A percentile compares a stretch with the other conserved stretches of the same genome.
Evolutionary conservation across 164 flowering plant genomes (phyloP).

Genomic region (Santalum album): DNA sequence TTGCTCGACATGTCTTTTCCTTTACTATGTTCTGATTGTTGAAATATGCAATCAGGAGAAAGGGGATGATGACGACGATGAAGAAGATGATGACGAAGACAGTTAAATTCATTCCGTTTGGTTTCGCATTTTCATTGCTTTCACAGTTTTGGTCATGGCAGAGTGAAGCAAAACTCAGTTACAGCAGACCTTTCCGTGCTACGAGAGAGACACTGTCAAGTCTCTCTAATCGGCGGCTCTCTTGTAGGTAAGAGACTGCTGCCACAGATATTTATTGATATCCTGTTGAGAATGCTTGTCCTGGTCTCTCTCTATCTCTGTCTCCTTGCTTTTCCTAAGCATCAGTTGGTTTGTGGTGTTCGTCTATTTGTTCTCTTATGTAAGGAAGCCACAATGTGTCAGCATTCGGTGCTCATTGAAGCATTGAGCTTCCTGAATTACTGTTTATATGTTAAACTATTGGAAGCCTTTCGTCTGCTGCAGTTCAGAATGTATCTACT

Average conservation of each 20-base stretch:
- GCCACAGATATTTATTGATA: background rate
- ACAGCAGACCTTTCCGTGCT: slow-evolving; percentile 5
- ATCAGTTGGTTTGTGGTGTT: too few relatives aligned
- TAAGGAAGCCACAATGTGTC: too few relatives aligned
- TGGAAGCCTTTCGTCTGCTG: too few relatives aligned
- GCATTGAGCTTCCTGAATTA: too few relatives aligned
- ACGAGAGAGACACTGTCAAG: background rate
- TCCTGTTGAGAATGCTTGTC: too few relatives aligned
- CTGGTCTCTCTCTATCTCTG: too few relatives aligned
- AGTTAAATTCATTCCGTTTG: background rate
- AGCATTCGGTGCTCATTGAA: too few relatives aligned
- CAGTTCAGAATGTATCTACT: too few relatives aligned
- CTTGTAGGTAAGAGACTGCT: slow-evolving; percentile 10
- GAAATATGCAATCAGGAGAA: background rate
- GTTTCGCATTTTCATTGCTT: background rate
- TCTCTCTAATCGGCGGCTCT: slow-evolving; percentile 4
- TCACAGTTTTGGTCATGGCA: background rate
- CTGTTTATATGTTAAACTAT: too few relatives aligned
- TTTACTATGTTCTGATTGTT: background rate
- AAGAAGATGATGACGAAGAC: background rate
- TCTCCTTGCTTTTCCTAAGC: too few relatives aligned
- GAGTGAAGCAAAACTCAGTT: slow-evolving; percentile 8
- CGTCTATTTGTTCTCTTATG: too few relatives aligned
- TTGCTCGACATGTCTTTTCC: background rate
- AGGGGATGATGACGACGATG: background rate